phyloP scores from a whole-genome alignment of 2,329 filamentous ascomycete species.

The Cladosporium sphaerospermum region DNA sequence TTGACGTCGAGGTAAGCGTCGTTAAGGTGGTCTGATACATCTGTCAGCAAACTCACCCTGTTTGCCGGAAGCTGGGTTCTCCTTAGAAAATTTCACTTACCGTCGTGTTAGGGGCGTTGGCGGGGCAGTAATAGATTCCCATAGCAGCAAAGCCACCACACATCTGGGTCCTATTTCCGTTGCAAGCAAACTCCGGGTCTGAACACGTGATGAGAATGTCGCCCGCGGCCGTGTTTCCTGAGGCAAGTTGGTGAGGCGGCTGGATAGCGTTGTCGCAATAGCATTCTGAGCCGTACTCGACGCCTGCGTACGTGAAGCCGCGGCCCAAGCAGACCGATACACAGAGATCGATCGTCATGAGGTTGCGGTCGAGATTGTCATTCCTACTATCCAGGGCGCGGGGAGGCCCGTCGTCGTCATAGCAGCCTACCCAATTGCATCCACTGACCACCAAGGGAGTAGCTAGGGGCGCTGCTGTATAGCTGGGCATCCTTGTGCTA shows the following conservation, averaged over 20 bases:
- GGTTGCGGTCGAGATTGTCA: neutral
- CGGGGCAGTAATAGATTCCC: constrained; percentile 2
- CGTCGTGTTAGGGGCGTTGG: neutral
- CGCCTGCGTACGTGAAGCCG: constrained; percentile 28
- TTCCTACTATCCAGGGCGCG: neutral
- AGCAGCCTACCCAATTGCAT: constrained; percentile 2
- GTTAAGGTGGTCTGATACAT: no score
- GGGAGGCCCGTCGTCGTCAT: neutral
- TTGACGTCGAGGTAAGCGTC: no score
- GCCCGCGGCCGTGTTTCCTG: neutral
- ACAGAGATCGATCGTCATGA: constrained; percentile 3
- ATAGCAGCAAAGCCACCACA: constrained; percentile 8
- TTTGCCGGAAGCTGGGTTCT: no score
- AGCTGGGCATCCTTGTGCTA: neutral
- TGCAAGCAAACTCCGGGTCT: constrained; percentile 1
- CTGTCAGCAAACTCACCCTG: no score
- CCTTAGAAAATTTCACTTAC: no score
- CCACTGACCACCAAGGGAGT: constrained; percentile 2
- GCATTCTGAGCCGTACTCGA: constrained; percentile 30
- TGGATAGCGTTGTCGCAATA: constrained; percentile 20
- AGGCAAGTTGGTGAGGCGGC: neutral
- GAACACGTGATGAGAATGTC: neutral
- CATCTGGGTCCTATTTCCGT: constrained; percentile 4
- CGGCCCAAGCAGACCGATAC: neutral
- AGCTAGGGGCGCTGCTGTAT: neutral